Percentiles rank a stretch among this genome's conserved stretches.
Evolutionary conservation across 495 filamentous ascomycete genomes (phyloP).

Genomic region (Daldinia decipiens): DNA sequence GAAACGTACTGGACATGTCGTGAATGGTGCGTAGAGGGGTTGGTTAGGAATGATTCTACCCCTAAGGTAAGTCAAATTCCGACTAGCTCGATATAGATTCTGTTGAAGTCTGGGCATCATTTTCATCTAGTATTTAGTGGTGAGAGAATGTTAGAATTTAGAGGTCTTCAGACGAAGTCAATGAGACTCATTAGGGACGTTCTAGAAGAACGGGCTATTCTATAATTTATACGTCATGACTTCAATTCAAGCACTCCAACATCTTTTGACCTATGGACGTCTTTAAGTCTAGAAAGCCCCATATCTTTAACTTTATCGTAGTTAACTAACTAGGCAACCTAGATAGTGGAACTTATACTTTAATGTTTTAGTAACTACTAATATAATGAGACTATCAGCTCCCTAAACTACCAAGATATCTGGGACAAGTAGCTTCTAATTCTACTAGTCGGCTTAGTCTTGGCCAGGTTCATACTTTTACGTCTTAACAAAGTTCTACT

Average conservation of each 20-base stretch:
- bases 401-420: no score
- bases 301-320: no score
- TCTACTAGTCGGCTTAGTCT: no score
- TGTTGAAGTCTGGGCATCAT: neutral
- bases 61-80: neutral
- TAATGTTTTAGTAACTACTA: no score
- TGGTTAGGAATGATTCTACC: neutral
- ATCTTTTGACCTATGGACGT: neutral
- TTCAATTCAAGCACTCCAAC: constrained; percentile 2
- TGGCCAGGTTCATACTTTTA: no score
- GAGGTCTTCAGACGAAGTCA: neutral
- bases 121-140: neutral
- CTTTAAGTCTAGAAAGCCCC: no score
- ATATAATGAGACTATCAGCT: no score
- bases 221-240: constrained; percentile 19
- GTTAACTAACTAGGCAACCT: no score
- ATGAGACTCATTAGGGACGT: constrained; percentile 15
- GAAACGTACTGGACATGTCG: neutral
- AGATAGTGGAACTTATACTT: no score
- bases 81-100: neutral
- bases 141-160: neutral
- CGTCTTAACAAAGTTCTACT: no score
- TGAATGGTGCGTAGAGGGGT: constrained; percentile 6
- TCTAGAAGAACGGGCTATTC: neutral
- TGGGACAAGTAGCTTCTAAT: no score